These are phyloP conservation scores for Lepiota brunneoincarnata DNA, from an alignment of 768 basidiomycete genomes.

Conservation along the genomic window DNA sequence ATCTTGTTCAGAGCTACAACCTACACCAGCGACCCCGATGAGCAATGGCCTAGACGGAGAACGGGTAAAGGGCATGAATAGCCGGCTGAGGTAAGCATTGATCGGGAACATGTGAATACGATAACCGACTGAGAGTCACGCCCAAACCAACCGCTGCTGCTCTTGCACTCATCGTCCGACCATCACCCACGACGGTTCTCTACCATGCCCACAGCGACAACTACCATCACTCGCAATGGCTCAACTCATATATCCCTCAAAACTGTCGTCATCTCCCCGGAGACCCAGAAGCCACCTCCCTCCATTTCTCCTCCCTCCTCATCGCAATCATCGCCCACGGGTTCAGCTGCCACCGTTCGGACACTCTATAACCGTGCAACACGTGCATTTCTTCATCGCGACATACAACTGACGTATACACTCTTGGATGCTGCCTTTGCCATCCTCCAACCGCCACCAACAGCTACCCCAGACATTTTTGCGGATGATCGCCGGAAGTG, in stretches of 20 bases:
- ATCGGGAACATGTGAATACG: constrained; percentile 14
- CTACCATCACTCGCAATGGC: constrained; percentile 12
- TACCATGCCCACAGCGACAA: constrained; percentile 18
- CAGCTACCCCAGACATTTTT: constrained; percentile 34
- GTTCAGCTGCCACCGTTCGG: constrained; percentile 50
- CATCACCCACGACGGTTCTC: neutral
- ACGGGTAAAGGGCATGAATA: too few species aligned
- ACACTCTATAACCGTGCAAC: constrained; percentile 77
- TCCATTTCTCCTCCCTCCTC: neutral
- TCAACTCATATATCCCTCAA: constrained; percentile 8
- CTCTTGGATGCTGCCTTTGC: constrained; percentile 69
- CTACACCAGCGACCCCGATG: too few species aligned
- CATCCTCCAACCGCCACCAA: constrained; percentile 43
- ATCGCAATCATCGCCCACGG: constrained; percentile 3
- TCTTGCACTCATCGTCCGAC: neutral
- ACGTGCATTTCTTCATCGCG: constrained; percentile 74
- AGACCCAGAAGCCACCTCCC: neutral
- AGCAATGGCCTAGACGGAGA: too few species aligned
- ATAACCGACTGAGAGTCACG: constrained; percentile 6
- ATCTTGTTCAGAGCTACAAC: too few species aligned
- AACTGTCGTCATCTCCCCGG: constrained; percentile 7
- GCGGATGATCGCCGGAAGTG: constrained; percentile 70
- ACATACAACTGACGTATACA: constrained; percentile 62
- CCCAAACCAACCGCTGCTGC: neutral
- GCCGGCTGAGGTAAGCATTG: constrained; percentile 8